Conservation (phyloP, 495 filamentous ascomycete genomes). For the Penicillium taxi region DNA sequence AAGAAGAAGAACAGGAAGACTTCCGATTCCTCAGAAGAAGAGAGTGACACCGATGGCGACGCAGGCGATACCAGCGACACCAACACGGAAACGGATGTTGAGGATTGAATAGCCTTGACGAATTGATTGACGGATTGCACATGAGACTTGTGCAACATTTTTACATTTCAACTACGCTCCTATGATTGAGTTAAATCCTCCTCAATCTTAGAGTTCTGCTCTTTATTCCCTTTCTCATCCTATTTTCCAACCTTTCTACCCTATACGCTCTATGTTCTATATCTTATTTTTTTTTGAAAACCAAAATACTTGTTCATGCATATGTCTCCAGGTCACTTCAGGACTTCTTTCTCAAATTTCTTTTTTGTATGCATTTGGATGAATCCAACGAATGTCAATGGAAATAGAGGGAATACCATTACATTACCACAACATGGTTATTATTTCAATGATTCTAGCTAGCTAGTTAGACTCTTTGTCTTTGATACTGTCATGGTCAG, state of each 20-base stretch:
- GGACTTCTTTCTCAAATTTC: no score
- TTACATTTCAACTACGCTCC: slow-evolving; percentile 1
- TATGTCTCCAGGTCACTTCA: no score
- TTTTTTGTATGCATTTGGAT: no score
- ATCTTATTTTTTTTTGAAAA: slow-evolving; percentile 1
- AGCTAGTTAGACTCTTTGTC: no score
- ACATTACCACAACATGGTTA: no score
- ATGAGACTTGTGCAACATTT: slow-evolving; percentile 15
- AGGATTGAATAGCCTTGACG: slow-evolving; percentile 34
- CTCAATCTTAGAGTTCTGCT: neutral
- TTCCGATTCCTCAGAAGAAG: slow-evolving; percentile 59
- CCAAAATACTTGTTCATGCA: no score
- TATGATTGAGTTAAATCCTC: slow-evolving; percentile 6
- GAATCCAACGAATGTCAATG: no score
- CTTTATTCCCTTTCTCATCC: neutral
- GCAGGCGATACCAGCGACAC: slow-evolving; percentile 69
- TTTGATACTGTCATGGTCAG: no score
- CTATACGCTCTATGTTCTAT: slow-evolving; percentile 5
- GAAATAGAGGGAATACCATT: no score
- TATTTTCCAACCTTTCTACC: slow-evolving; percentile 5
- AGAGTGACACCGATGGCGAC: slow-evolving; percentile 86
- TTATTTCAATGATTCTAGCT: no score
- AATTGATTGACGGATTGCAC: slow-evolving; percentile 23
- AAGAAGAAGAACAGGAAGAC: slow-evolving; percentile 52
- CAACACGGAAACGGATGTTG: slow-evolving; percentile 68